Base-by-base conservation (phyloP, 225 moss, liverwort and hornwort species). In the Takakia lepidozioides region DNA sequence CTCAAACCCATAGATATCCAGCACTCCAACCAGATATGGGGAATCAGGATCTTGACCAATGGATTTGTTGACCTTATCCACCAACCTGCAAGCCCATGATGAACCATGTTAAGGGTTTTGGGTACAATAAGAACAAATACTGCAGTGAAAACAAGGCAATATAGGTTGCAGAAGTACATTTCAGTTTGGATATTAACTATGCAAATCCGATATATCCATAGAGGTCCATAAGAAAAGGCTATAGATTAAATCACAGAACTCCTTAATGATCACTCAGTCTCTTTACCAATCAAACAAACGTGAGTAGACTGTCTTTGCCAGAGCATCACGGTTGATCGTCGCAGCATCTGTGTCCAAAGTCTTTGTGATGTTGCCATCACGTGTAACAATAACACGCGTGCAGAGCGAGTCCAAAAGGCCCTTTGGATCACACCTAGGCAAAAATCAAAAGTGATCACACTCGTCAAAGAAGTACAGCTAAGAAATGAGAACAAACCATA, bases 1-100 rank as follows among this genome's bases (percentile, higher is more conserved):
- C 64, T 99, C 98, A 54, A 99, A 99, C 6, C 98, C 98, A 75
- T 99, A 99, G 49, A 99, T 99, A 76, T 99, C 98, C 66, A 99
- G 70, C 18, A 99, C 98, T 47, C 98, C 98, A 27, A 99, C 83
- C 51, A 99, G 68, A 43, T 56, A 76, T 6, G 74, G 73, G 23
- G 98, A 91, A 55, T 99, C 85, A 7, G 83, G 85, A 65, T 99
- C 98, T 65, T 99, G 98, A 27, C 98, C 98, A 30, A 99, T 99
- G 14, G 98, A 99, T 76, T 91, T 91, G 51, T 99, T 99, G 27
- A 99, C 79, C 60, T 99, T 99, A 30, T 99, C 87, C 19, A 99
- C 98, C 63, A 99, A 87, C 98, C 98, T 99, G 80, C 50, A 51
- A 3, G n/a, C n/a, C n/a, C n/a, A n/a, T n/a, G n/a, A n/a, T n/a